Evolutionary conservation across 2,329 filamentous ascomycete species (phyloP).

Genomic region (Colletotrichum neosansevieriae): DNA sequence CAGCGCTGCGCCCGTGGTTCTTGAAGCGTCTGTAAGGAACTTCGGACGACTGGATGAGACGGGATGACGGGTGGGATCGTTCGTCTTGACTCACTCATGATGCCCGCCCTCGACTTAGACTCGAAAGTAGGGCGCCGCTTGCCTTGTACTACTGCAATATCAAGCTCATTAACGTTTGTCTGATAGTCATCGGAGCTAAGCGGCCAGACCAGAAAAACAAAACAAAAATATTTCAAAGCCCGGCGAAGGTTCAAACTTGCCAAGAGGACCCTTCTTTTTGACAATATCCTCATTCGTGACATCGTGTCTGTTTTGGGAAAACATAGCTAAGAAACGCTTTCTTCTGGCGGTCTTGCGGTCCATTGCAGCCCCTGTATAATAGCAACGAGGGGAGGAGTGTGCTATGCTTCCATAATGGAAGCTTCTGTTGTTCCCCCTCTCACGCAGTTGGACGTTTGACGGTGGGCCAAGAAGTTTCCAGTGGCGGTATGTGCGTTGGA

Average conservation of each 20-base stretch:
- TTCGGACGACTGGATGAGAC: slow-evolving; percentile 29
- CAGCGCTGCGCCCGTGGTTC: slow-evolving; percentile 29
- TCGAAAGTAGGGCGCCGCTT: not conserved
- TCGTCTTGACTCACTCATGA: slow-evolving; percentile 5
- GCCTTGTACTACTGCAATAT: slow-evolving; percentile 9
- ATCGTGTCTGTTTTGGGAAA: slow-evolving; percentile 24
- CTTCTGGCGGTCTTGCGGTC: slow-evolving; percentile 17
- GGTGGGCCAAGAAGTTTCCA: slow-evolving; percentile 17
- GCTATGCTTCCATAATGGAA: slow-evolving; percentile 7
- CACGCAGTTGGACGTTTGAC: slow-evolving; percentile 19
- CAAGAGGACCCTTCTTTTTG: slow-evolving; percentile 34
- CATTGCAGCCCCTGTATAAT: slow-evolving; percentile 13
- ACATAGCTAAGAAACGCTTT: slow-evolving; percentile 11
- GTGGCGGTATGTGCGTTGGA: not conserved
- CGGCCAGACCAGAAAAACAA: slow-evolving; percentile 7
- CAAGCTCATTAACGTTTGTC: slow-evolving; percentile 17
- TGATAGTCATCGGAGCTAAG: not conserved
- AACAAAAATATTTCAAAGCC: too few relatives aligned
- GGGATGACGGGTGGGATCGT: slow-evolving; percentile 22
- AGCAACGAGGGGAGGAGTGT: not conserved
- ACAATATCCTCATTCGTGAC: slow-evolving; percentile 16
- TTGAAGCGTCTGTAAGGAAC: not conserved
- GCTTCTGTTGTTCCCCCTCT: slow-evolving; percentile 2
- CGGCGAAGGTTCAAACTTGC: slow-evolving; percentile 5
- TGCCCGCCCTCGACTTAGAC: slow-evolving; percentile 8